Base-by-base conservation (phyloP, 441 rosid genomes). In the Cnidoscolus chayamansa region DNA sequence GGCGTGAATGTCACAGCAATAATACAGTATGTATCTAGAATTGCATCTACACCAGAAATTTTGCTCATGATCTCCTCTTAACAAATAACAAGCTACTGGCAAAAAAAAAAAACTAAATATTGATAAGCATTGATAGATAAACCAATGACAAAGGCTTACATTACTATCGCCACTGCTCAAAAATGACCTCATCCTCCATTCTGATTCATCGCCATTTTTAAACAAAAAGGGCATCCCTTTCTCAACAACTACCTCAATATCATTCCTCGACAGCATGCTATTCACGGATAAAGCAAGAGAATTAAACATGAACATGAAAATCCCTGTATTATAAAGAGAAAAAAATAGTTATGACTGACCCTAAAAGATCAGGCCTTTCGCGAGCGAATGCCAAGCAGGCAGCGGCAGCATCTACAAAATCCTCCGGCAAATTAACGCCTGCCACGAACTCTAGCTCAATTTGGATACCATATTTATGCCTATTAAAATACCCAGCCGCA, bases 351-450 rank as follows among this genome's bases (percentile, higher is more conserved):
- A 72, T 61, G 59, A 72, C 84, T 65, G 48, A 94, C 97, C 84
- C 82, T 49, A 92, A 74, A 43, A 88, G 65, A 9, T 80, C 78
- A 16, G 93, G 86, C 69, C 85, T 80, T 61, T 86, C 88, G 48
- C 83, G 85, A 9, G 97, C 92, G 59, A 92, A 78, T 4, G 91
- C 81, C 75, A 92, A 73, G 88, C 92, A 90, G 37, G 91, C 97
- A 48, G 64, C 47, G 40, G 83, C 82, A 60, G 85, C 85, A n/a
- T 70, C 73, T 47, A 83, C 32, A 64, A 94, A 77, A 47, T 85
- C 90, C 48, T 88, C 86, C 2, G 87, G 84, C 54, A 86, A 83
- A 71, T 76, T 75, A 47, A 62, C 61, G 47, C 60, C 79, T 0
- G 67, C 71, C 25, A 79, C 80, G 59, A 84, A 78, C 58, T 84